Evolutionary conservation across 768 basidiomycete species (phyloP).

Genomic region (Trametes elegans): DNA sequence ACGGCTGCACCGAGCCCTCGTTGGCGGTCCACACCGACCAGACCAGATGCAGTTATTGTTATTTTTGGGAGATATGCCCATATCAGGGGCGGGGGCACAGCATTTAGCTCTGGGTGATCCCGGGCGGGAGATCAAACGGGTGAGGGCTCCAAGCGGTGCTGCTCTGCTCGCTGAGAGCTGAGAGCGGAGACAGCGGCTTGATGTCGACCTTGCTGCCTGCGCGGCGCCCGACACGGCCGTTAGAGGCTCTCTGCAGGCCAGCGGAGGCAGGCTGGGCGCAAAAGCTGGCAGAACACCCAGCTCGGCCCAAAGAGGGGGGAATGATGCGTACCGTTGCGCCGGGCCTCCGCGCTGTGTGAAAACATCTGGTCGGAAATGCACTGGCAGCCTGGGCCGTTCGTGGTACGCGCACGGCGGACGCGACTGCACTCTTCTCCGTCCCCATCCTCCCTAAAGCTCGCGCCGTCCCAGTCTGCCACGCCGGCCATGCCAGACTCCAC

Average conservation of each 20-base stretch:
- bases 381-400: slow-evolving; percentile 7
- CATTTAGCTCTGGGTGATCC: background rate
- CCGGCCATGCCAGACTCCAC: slow-evolving; percentile 10
- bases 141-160: slow-evolving; percentile 10
- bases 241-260: background rate
- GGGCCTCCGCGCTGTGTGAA: slow-evolving; percentile 14
- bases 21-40: no score
- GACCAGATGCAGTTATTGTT: no score
- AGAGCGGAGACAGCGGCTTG: no score
- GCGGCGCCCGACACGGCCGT: background rate
- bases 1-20: no score
- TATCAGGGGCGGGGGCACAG: slow-evolving; percentile 9
- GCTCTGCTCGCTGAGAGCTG: background rate
- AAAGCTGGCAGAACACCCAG: background rate
- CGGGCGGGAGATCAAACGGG: background rate
- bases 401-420: slow-evolving; percentile 4
- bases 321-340: slow-evolving; percentile 9
- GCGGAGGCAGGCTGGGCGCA: background rate
- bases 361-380: slow-evolving; percentile 3
- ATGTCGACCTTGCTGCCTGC: no score
- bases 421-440: background rate
- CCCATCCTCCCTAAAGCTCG: background rate
- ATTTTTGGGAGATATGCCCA: slow-evolving; percentile 2
- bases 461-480: background rate
- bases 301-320: slow-evolving; percentile 5